Evolutionary conservation across 257 asterid species (phyloP).

Genomic region (Przewalskia tangutica): DNA sequence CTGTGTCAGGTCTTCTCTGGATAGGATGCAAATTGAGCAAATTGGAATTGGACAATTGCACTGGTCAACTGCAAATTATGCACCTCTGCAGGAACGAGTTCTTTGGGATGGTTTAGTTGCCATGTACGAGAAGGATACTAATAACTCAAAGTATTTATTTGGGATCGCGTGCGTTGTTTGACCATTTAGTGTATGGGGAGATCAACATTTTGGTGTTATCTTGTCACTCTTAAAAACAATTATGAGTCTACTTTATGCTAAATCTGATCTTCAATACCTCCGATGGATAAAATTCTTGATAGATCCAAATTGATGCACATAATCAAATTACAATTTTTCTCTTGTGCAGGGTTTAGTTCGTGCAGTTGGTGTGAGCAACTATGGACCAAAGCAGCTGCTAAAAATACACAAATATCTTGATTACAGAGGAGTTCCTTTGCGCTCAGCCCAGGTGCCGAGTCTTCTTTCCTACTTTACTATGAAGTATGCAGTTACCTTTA

Average conservation of each 20-base stretch:
- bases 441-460: slow-evolving; percentile 70
- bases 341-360: slow-evolving; percentile 63
- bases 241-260: neutral
- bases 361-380: slow-evolving; percentile 96
- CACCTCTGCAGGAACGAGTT: slow-evolving; percentile 87
- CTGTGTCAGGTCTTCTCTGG: slow-evolving; percentile 60
- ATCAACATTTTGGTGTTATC: neutral
- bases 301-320: neutral
- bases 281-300: neutral
- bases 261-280: neutral
- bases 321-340: neutral
- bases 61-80: slow-evolving; percentile 97
- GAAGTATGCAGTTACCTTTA: neutral
- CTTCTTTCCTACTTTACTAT: neutral
- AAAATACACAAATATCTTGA: slow-evolving; percentile 68
- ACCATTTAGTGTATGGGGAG: neutral
- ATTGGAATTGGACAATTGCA: slow-evolving; percentile 92
- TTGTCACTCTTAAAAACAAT: neutral
- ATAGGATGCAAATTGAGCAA: slow-evolving; percentile 65
- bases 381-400: slow-evolving; percentile 85
- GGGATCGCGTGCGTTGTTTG: neutral
- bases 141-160: neutral
- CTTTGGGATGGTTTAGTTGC: slow-evolving; percentile 99
- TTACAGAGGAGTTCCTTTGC: slow-evolving; percentile 76
- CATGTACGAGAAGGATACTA: slow-evolving; percentile 87